Percentiles rank a stretch among this genome's conserved stretches.
Evolutionary conservation across 2,329 filamentous ascomycete genomes (phyloP).

Genomic region (Aspergillus chevalieri): DNA sequence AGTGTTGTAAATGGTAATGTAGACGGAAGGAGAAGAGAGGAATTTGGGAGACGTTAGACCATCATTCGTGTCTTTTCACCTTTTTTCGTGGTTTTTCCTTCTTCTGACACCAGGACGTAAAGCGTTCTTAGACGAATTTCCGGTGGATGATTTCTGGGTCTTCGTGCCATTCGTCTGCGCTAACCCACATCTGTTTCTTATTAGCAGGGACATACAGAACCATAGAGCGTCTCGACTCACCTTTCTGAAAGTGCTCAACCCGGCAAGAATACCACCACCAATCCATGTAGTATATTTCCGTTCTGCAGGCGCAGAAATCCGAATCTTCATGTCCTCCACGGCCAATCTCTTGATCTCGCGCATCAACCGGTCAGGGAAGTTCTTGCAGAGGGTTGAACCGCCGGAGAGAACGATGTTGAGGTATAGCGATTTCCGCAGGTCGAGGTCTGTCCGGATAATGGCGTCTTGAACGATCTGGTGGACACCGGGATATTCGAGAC

Average conservation of each 20-base stretch:
- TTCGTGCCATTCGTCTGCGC: constrained; percentile 99
- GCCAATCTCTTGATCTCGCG: constrained; percentile 88
- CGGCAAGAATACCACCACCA: constrained; percentile 91
- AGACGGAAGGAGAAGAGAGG: background rate
- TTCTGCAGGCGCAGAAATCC: constrained; percentile 97
- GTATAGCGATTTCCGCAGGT: constrained; percentile 87
- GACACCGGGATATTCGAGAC: constrained; percentile 91
- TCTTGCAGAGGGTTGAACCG: constrained; percentile 91
- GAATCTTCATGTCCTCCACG: constrained; percentile 98
- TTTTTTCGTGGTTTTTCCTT: background rate
- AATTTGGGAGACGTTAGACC: background rate
- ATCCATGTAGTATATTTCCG: constrained; percentile 99
- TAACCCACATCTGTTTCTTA: constrained; percentile 89
- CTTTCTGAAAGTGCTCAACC: constrained; percentile 97
- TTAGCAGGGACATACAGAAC: background rate
- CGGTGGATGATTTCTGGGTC: constrained; percentile 98
- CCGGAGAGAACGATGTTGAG: constrained; percentile 96
- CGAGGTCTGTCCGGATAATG: constrained; percentile 90
- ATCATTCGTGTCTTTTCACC: background rate
- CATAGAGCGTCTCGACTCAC: constrained; percentile 44
- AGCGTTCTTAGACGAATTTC: constrained; percentile 69
- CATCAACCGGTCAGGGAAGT: constrained; percentile 87
- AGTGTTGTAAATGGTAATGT: background rate
- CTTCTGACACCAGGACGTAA: background rate
- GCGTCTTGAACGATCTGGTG: constrained; percentile 97